These are phyloP conservation scores for Chenopodium formosanum DNA, from an alignment of 148 eudicot species.

Conservation along the genomic window DNA sequence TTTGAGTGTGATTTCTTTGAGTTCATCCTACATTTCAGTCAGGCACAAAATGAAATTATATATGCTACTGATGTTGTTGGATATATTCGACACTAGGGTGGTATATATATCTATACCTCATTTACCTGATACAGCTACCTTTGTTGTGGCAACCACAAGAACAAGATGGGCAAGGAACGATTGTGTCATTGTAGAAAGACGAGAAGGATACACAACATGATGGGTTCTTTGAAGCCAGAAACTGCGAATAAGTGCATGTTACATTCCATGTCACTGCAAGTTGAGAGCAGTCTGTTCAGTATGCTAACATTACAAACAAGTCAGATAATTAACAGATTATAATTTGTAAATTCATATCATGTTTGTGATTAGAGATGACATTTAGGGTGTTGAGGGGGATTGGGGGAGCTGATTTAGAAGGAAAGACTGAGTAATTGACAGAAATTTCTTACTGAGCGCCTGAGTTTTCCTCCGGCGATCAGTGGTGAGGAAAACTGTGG, in stretches of 20 bases:
- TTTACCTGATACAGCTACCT: constrained; percentile 52
- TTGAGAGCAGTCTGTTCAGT: constrained; percentile 4
- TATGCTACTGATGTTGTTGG: not conserved
- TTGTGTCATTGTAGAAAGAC: constrained; percentile 72
- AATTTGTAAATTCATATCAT: no score
- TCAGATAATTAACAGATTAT: no score
- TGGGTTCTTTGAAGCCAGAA: constrained; percentile 58
- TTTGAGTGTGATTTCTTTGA: constrained; percentile 35
- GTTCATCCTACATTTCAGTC: constrained; percentile 39
- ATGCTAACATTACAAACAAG: not conserved
- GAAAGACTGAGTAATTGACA: not conserved
- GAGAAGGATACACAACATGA: constrained; percentile 77
- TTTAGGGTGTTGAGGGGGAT: no score
- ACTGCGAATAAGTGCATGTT: constrained; percentile 78
- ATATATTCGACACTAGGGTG: not conserved
- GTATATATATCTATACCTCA: not conserved
- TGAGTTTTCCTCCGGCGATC: constrained; percentile 66
- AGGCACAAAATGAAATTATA: not conserved
- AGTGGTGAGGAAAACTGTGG: constrained; percentile 54
- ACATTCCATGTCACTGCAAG: constrained; percentile 90
- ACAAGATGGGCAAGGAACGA: constrained; percentile 72
- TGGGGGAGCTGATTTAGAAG: no score
- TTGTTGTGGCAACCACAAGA: constrained; percentile 75
- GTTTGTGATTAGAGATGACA: no score
- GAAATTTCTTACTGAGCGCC: constrained; percentile 53